These are phyloP conservation scores for Aegle marmelos DNA, from an alignment of 345 rosid species.

Conservation along the genomic window DNA sequence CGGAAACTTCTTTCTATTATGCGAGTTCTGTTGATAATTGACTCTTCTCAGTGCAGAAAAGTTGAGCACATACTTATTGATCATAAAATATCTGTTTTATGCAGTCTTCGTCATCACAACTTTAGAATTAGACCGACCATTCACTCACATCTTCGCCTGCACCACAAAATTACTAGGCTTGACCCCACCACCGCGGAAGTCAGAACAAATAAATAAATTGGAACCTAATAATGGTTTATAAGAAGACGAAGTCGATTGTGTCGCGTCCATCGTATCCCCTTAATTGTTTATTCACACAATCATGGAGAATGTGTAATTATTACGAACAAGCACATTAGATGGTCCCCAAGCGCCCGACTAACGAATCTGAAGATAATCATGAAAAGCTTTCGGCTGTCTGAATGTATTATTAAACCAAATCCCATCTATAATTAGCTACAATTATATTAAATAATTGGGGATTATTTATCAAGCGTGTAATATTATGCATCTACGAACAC, in stretches of 20 bases:
- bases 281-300: background rate
- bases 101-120: no score
- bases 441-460: background rate
- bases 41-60: background rate
- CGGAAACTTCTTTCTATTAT: background rate
- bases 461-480: background rate
- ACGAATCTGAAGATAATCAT: background rate
- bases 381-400: background rate
- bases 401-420: background rate
- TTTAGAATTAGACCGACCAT: background rate
- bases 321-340: background rate
- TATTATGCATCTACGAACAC: background rate
- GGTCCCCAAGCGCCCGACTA: background rate
- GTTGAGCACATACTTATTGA: background rate
- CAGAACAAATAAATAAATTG: background rate
- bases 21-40: background rate
- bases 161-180: background rate
- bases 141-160: conserved; percentile 3
- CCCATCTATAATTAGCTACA: no score
- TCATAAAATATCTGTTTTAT: no score
- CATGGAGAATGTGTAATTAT: background rate
- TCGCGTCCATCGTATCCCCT: background rate
- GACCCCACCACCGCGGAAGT: background rate
- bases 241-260: background rate
- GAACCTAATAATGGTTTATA: background rate